phyloP scores from a whole-genome alignment of 805 yeast species.

The Ogataea corticis region DNA sequence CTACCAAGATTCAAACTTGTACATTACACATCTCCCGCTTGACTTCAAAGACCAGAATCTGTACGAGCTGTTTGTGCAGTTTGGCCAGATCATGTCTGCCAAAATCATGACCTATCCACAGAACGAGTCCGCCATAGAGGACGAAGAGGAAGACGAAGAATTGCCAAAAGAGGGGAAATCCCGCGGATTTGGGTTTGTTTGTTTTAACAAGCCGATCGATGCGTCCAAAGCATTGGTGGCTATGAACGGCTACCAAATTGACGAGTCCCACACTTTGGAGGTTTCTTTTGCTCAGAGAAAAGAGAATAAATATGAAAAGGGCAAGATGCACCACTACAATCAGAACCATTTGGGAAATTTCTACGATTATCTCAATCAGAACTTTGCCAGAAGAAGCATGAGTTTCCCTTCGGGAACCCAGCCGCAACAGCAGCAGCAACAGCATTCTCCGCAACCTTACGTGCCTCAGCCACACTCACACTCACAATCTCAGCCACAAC shows the following conservation, averaged over 20 bases:
- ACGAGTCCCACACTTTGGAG: slow-evolving; percentile 24
- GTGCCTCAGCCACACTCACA: slow-evolving; percentile 8
- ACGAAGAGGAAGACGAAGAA: slow-evolving; percentile 4
- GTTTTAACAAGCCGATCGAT: slow-evolving; percentile 62
- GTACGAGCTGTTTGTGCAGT: slow-evolving; percentile 40
- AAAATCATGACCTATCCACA: slow-evolving; percentile 52
- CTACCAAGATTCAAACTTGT: slow-evolving; percentile 70
- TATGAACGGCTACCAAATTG: slow-evolving; percentile 54
- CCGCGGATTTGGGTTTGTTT: slow-evolving; percentile 81
- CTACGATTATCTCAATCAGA: slow-evolving; percentile 27
- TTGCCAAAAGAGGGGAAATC: slow-evolving; percentile 39
- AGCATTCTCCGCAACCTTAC: slow-evolving; percentile 4
- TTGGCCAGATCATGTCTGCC: slow-evolving; percentile 55
- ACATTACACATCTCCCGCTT: slow-evolving; percentile 63
- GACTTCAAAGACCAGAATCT: slow-evolving; percentile 57
- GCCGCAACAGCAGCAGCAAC: slow-evolving; percentile 8
- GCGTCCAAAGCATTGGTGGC: slow-evolving; percentile 70
- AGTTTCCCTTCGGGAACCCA: slow-evolving; percentile 13
- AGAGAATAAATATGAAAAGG: slow-evolving; percentile 48
- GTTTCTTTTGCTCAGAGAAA: slow-evolving; percentile 81
- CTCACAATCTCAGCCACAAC: slow-evolving; percentile 8
- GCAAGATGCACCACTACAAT: slow-evolving; percentile 35
- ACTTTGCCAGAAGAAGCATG: slow-evolving; percentile 18
- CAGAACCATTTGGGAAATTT: slow-evolving; percentile 35
- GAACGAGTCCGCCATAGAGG: slow-evolving; percentile 26